phyloP scores from a whole-genome alignment of 2,329 filamentous ascomycete genomes.

The Penicillium sp. region DNA sequence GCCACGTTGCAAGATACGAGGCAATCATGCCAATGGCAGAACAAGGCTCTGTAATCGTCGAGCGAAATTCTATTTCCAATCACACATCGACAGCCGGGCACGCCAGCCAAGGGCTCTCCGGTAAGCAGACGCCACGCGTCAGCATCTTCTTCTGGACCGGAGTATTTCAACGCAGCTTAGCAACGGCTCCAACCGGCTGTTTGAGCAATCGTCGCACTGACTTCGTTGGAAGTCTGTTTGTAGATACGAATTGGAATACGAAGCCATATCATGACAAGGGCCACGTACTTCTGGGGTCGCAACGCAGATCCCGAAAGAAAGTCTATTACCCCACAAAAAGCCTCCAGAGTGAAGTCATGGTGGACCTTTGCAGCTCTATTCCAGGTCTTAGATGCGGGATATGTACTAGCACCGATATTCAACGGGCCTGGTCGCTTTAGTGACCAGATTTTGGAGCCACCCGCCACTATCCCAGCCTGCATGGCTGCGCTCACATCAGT shows the following conservation, averaged over 20 bases:
- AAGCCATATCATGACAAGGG: neutral
- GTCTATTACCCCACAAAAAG: neutral
- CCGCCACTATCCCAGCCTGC: neutral
- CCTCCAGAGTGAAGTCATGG: neutral
- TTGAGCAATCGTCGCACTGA: neutral
- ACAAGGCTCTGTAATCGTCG: neutral
- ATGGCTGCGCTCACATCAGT: neutral
- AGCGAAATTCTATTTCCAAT: neutral
- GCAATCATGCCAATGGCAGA: neutral
- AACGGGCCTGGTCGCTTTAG: neutral
- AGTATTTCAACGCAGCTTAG: slow-evolving; percentile 5
- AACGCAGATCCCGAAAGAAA: neutral
- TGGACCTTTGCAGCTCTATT: neutral
- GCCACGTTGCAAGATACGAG: neutral
- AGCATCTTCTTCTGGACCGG: neutral
- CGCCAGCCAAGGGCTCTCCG: neutral
- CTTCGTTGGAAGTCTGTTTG: neutral
- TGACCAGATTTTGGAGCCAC: neutral
- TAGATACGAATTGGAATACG: neutral
- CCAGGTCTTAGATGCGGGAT: neutral
- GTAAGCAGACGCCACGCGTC: neutral
- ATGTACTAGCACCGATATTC: neutral
- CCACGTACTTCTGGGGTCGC: neutral
- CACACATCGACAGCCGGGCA: neutral
- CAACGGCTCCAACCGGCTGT: slow-evolving; percentile 10